phyloP scores from a whole-genome alignment of 2,329 filamentous ascomycete species.

The Colletotrichum gloeosporioides region DNA sequence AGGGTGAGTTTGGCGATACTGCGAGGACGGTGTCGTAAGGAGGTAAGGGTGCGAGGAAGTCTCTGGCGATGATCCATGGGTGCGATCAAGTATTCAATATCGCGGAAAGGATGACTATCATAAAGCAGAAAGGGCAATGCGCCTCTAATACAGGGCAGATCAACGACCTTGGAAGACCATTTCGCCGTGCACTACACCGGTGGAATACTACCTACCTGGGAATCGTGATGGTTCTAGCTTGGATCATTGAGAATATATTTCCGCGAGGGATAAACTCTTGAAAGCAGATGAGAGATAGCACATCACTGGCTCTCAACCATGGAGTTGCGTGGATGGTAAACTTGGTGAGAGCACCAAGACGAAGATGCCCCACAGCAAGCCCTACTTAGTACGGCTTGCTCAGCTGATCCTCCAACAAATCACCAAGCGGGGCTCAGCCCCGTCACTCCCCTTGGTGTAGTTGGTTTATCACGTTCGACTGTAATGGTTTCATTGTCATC shows the following conservation, averaged over 20 bases:
- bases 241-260: not conserved
- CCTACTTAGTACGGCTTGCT: not conserved
- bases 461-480: conserved; percentile 24
- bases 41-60: not conserved
- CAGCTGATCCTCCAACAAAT: rapidly evolving
- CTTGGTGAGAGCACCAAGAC: not conserved
- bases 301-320: not conserved
- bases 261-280: not conserved
- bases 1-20: conserved; percentile 50
- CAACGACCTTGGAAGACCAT: not conserved
- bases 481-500: conserved; percentile 20
- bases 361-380: not conserved
- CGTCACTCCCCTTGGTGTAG: conserved; percentile 19
- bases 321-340: not conserved
- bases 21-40: conserved; percentile 46
- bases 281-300: not conserved
- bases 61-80: not conserved
- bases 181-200: not conserved
- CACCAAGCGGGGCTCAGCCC: conserved; percentile 11
- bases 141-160: not conserved
- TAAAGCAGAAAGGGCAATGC: not conserved
- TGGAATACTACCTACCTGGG: not conserved
- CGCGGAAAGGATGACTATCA: not conserved
- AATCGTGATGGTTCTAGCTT: not conserved
- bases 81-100: not conserved